Conservation (phyloP, 2,329 filamentous ascomycete genomes). For the Trematosphaeria pertusa region DNA sequence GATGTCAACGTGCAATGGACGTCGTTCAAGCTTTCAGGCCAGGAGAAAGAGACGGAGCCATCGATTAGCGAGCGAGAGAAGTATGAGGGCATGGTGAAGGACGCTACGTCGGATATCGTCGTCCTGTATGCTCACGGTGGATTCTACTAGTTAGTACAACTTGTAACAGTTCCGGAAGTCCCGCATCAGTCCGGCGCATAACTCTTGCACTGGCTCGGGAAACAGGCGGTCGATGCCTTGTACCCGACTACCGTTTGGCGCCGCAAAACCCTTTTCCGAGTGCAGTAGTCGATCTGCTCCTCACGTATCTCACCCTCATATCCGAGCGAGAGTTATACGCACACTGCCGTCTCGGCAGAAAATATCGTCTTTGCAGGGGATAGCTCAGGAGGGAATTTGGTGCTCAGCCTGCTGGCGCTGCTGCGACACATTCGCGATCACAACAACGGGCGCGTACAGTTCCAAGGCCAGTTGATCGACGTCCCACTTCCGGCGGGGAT, state of each 20-base stretch:
- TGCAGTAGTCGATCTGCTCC: slow-evolving; percentile 71
- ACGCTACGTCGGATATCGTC: slow-evolving; percentile 64
- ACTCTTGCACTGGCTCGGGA: slow-evolving; percentile 67
- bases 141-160: slow-evolving; percentile 60
- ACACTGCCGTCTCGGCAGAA: slow-evolving; percentile 66
- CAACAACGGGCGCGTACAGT: slow-evolving; percentile 56
- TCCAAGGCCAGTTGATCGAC: slow-evolving; percentile 63
- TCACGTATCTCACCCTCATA: slow-evolving; percentile 73
- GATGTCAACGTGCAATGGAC: slow-evolving; percentile 75
- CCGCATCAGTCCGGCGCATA: slow-evolving; percentile 20
- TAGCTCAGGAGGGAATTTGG: slow-evolving; percentile 74
- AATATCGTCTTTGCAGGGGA: slow-evolving; percentile 75
- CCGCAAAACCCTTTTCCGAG: slow-evolving; percentile 76
- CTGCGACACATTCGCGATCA: slow-evolving; percentile 64
- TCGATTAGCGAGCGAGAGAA: slow-evolving; percentile 65
- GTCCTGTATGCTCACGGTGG: slow-evolving; percentile 76
- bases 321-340: slow-evolving; percentile 69
- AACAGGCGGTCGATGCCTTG: slow-evolving; percentile 69
- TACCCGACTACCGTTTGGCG: slow-evolving; percentile 75
- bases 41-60: slow-evolving; percentile 58
- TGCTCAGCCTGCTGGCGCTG: slow-evolving; percentile 68
- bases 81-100: slow-evolving; percentile 70
- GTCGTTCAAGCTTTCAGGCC: slow-evolving; percentile 65
- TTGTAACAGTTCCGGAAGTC: slow-evolving; percentile 6
- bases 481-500: slow-evolving; percentile 70